Evolutionary conservation across 2,329 filamentous ascomycete species (phyloP).

Genomic region (Penicillium sp.): DNA sequence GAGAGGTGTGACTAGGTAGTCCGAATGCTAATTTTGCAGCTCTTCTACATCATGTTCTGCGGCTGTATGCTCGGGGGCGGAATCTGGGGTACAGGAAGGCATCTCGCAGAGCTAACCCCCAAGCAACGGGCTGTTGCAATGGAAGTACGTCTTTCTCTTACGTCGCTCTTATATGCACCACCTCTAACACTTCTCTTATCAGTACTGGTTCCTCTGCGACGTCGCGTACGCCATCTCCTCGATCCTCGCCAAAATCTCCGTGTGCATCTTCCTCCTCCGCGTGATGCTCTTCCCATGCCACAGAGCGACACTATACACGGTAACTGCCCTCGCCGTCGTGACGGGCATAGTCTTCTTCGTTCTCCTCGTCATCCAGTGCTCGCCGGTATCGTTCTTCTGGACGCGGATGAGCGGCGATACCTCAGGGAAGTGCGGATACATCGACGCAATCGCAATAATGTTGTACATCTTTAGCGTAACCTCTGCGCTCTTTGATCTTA

Average conservation of each 20-base stretch:
- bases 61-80: constrained; percentile 28
- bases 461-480: constrained; percentile 29
- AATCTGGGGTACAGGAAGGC: constrained; percentile 30
- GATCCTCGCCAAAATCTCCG: constrained; percentile 52
- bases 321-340: constrained; percentile 46
- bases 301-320: constrained; percentile 47
- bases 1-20: background rate
- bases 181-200: background rate
- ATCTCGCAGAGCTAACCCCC: constrained; percentile 19
- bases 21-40: constrained; percentile 16
- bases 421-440: constrained; percentile 18
- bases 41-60: constrained; percentile 29
- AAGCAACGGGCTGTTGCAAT: constrained; percentile 23
- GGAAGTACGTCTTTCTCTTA: constrained; percentile 14
- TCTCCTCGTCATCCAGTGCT: constrained; percentile 55
- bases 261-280: constrained; percentile 56
- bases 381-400: constrained; percentile 56
- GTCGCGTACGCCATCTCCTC: constrained; percentile 53
- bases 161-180: background rate
- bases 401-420: constrained; percentile 22
- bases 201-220: constrained; percentile 56
- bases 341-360: constrained; percentile 53
- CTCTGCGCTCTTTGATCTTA: constrained; percentile 25
- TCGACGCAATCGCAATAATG: constrained; percentile 18
- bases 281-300: constrained; percentile 51